Evolutionary conservation across 805 yeast genomes (phyloP), one percentile per base, ranked within the genome.

Genomic region (Yarrowia hollandica): DNA sequence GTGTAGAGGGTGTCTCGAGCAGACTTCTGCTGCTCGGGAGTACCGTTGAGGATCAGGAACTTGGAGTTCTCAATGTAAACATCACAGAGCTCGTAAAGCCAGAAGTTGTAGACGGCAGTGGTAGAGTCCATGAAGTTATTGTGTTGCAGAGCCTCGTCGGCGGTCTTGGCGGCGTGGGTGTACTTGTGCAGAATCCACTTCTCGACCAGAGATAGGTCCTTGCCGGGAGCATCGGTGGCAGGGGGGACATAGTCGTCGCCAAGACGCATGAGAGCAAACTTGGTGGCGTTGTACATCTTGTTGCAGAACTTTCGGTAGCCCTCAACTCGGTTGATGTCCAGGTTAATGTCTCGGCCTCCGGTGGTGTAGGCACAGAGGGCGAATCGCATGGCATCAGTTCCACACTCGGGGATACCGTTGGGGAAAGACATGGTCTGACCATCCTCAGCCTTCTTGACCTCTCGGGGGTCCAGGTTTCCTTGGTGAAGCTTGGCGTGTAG

Each of bases 271-370:
- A 94, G 78, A 39, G 90, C 98, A 70, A 94, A 94, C 77, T 94
- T 94, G 63, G 98, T 91, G 59, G 99, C 99, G 78, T 94, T 98
- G 81, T 90, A 94, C 68, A 94, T 94, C 84, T 94, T 94, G 84
- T 94, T 94, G 80, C 99, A 90, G 88, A 94, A 94, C 82, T 94
- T 94, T 77, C 99, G 84, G 85, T 94, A 94, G 69, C 98, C 99
- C 73, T 94, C 98, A 66, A 94, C 97, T 77, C 98, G 87, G 72
- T 90, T 78, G 67, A 94, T 90, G 72, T 94, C 97, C 72, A 94
- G 80, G 77, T 94, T 94, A 73, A 94, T 94, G 70, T 94, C 99
- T 77, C 98, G 85, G 68, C 97, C 98, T 77, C 99, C 99, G 50
- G 98, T 92, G 57, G 96, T 87, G 79, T 92, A 94, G 57, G 97